Evolutionary conservation across 805 yeast genomes (phyloP), one percentile per base, ranked within the genome.

Genomic region (Wickerhamomyces pijperi): DNA sequence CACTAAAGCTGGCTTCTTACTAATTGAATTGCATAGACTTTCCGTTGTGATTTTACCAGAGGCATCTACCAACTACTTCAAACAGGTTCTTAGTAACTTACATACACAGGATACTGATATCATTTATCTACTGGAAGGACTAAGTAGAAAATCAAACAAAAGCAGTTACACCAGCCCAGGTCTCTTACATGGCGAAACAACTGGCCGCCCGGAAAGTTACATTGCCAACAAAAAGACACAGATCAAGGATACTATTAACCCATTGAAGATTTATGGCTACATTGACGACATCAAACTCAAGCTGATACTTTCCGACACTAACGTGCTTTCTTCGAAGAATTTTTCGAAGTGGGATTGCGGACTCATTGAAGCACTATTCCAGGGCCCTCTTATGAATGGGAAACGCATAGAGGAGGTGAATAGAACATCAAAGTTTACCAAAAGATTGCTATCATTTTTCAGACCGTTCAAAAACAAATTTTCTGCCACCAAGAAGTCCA

Each of bases 381-480:
- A 72, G 47, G 96, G 96, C 0, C 95, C 97, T 0, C 59, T 92
- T n/a, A 58, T 74, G 42, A 79, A 75, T 49, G 79, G 83, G 0
- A 74, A 67, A 46, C 65, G 85, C 36, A 66, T 92, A 34, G 94
- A 86, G 25, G 97, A 90, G 41, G 64, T 82, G 2, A 67, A 77
- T 28, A 76, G 72, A 48, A 78, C 81, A 3, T 86, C 97, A 1
- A 90, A 88, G 51, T 85, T 92, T 50, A 68, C 88, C 54, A 88
- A 90, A 53, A 63, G 96, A 40, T 56, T 92, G 19, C 57, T 88
- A 49, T 83, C 95, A 2, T 92, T 90, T 55, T 90, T 78, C 55
- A 67, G 97, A 39, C 98, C 99, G 0, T 82, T 88, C 62, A 88
- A 94, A 59, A 76, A 79, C 50, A 65, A 96, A 40, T 90, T 87